These are phyloP conservation scores for Spiraea crenata DNA, from an alignment of 331 rosid genomes.

Conservation along the genomic window DNA sequence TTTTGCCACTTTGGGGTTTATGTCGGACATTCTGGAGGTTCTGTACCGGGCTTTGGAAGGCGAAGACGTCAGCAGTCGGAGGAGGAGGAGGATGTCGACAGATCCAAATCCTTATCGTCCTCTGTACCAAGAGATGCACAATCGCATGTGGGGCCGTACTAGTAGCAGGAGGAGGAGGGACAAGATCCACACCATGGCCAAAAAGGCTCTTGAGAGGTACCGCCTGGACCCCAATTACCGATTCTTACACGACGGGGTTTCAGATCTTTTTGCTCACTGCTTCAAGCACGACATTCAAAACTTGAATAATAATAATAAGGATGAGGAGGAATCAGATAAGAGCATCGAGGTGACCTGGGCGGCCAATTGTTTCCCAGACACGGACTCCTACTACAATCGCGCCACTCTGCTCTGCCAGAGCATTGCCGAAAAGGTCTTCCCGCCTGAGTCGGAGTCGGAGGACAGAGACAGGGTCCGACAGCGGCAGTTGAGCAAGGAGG, in stretches of 20 bases:
- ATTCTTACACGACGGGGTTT: conserved; percentile 19
- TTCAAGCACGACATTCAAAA: conserved; percentile 22
- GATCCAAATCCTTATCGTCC: too few species aligned
- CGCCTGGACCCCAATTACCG: neutral
- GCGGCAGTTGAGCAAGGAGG: conserved; percentile 25
- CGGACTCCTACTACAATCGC: conserved; percentile 20
- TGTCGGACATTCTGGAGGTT: conserved; percentile 61
- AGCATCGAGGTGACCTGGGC: conserved; percentile 23
- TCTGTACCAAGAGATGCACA: too few species aligned
- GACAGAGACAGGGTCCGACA: conserved; percentile 12
- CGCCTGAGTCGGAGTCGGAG: conserved; percentile 15
- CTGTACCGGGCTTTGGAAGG: conserved; percentile 55
- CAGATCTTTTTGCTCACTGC: conserved; percentile 34
- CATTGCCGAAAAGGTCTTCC: conserved; percentile 27
- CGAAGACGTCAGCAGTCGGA: neutral
- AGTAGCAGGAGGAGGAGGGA: conserved; percentile 18
- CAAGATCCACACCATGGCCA: conserved; percentile 31
- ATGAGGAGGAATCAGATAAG: neutral
- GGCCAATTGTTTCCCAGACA: conserved; percentile 27
- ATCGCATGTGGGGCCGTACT: neutral
- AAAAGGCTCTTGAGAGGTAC: conserved; percentile 22
- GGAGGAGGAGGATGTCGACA: too few species aligned
- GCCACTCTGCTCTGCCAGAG: conserved; percentile 27
- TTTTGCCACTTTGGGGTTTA: conserved; percentile 49
- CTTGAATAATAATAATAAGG: neutral